Base-by-base conservation (phyloP, 2,329 filamentous ascomycete species). In the Phialophora tarda region DNA sequence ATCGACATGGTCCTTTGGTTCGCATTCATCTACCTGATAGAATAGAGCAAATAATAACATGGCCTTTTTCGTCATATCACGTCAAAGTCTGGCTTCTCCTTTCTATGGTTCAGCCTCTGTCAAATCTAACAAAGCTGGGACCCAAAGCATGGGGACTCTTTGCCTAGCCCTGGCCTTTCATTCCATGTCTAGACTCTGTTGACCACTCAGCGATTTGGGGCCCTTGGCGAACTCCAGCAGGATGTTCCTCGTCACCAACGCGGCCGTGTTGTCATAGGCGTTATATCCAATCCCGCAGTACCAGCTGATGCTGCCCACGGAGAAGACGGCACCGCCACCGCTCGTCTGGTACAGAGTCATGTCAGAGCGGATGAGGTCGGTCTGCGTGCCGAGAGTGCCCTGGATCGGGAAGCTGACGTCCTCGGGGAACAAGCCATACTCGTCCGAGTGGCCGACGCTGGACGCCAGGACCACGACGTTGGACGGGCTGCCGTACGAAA, bases 231-330 rank as follows among this genome's bases (percentile, higher is more conserved):
- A 74, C 53, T 69, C 65, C 32, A 59, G 59, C 2, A 74, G 51
- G 21, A 74, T 67, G 62, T 75, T 75, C 2, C 59, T 63, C 2
- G 73, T 75, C 51, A 74, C n/a, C 50, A 30, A 66, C 26, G 74
- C 73, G 26, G 74, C 67, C 55, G 72, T 70, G 50, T 75, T 75
- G 14, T 73, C 21, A 61, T 74, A 75, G 26, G 63, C 62, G 34
- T 74, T 68, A 67, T 70, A 75, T 2, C 51, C 73, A 5, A 75
- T 51, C 23, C 63, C 67, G 50, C 65, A 63, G 38, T 69, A 73
- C 74, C 73, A 75, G 53, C 73, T 75, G 55, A 75, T 75, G 62
- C 73, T 74, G 0, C 73, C 74, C 6, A 75, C 73, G 7, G 68
- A 67, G 38, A 75, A 75, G 5, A 75, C 66, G 7, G 64, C 71